Conservation (phyloP, 345 rosid genomes). For the Populus simonii region DNA sequence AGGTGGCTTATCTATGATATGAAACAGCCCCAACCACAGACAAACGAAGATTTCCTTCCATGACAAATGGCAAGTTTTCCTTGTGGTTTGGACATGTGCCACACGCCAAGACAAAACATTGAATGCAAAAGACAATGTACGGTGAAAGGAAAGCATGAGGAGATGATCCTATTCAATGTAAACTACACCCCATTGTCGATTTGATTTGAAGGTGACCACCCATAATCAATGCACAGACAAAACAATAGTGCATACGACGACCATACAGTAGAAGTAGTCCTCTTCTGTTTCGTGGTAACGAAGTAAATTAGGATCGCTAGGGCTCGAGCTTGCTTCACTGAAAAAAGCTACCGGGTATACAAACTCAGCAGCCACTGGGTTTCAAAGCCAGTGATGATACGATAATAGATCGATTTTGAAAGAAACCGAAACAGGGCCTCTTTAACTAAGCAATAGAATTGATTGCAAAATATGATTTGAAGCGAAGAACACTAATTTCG, state of each 20-base stretch:
- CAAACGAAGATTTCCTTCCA: not conserved
- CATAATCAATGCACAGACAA: not conserved
- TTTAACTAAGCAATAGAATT: not conserved
- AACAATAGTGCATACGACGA: too few species aligned
- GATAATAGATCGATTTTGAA: not conserved
- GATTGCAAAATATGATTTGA: not conserved
- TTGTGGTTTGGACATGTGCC: not conserved
- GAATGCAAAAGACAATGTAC: not conserved
- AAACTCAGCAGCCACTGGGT: not conserved
- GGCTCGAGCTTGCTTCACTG: too few species aligned
- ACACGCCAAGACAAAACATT: not conserved
- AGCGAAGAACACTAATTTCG: conserved; percentile 38
- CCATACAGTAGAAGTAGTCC: too few species aligned
- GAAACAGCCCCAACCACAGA: too few species aligned
- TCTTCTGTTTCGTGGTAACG: too few species aligned
- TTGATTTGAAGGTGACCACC: not conserved
- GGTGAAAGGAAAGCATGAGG: not conserved
- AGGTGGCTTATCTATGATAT: too few species aligned
- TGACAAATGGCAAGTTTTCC: not conserved
- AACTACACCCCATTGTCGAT: not conserved
- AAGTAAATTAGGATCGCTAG: too few species aligned
- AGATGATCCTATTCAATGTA: not conserved
- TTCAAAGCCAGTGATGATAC: not conserved
- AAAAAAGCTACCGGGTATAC: too few species aligned
- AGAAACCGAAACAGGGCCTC: not conserved